Evolutionary conservation across 2,329 filamentous ascomycete species (phyloP).

Genomic region (Triangularia setosa): DNA sequence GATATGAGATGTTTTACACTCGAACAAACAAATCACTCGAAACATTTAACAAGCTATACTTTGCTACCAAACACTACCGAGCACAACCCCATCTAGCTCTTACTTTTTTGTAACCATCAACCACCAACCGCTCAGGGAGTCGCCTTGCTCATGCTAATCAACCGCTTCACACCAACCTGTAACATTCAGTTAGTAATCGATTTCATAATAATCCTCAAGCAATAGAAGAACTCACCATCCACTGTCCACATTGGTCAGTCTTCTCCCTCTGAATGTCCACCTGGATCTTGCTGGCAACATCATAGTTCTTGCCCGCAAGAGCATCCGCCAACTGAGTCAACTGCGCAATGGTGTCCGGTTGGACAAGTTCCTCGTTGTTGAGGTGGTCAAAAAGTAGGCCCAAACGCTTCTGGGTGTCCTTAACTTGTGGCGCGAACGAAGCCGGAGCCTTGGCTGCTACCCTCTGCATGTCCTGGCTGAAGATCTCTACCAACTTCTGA

Average conservation of each 20-base stretch:
- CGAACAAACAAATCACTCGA: background rate
- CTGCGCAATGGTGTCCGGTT: conserved; percentile 69
- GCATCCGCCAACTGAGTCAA: conserved; percentile 62
- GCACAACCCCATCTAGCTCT: background rate
- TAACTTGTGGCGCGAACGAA: conserved; percentile 83
- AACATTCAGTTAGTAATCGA: conserved; percentile 37
- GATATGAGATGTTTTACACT: background rate
- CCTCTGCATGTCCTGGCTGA: conserved; percentile 80
- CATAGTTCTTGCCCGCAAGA: conserved; percentile 66
- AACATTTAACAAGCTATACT: conserved; percentile 6
- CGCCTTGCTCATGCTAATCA: conserved; percentile 75
- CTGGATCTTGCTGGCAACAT: conserved; percentile 63
- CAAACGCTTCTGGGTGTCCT: conserved; percentile 89
- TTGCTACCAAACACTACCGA: background rate
- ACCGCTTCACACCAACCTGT: conserved; percentile 70
- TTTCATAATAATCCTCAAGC: background rate
- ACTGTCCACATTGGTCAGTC: conserved; percentile 76
- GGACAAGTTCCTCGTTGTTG: conserved; percentile 89
- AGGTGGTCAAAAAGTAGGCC: conserved; percentile 94
- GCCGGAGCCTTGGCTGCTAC: conserved; percentile 81
- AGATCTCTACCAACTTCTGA: conserved; percentile 73
- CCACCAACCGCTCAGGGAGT: conserved; percentile 49
- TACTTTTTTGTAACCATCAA: background rate
- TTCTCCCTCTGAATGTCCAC: conserved; percentile 72
- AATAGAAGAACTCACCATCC: conserved; percentile 66